A percentile compares a stretch with the other conserved stretches of the same genome.
These are phyloP conservation scores for Hygrophoropsis aurantiaca DNA, from an alignment of 768 basidiomycete genomes.

Conservation along the genomic window DNA sequence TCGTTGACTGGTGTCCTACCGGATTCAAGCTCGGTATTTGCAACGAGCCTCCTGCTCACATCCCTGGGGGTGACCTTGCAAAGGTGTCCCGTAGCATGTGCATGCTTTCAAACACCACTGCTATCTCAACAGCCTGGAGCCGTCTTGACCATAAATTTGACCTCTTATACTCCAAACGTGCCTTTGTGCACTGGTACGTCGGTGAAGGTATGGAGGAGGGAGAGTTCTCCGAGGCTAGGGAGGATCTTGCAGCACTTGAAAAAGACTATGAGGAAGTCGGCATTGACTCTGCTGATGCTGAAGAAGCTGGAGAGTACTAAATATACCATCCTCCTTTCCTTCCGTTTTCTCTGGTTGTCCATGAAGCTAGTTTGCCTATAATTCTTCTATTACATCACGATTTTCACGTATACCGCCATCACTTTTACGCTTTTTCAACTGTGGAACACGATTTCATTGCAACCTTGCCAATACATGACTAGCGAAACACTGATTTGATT, in stretches of 20 bases:
- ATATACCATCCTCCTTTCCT: constrained; percentile 16
- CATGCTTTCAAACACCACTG: constrained; percentile 76
- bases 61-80: constrained; percentile 75
- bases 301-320: constrained; percentile 52
- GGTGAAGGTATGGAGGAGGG: constrained; percentile 87
- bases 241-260: constrained; percentile 99
- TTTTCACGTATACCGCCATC: constrained; percentile 30
- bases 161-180: constrained; percentile 69
- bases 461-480: not conserved
- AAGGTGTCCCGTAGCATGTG: constrained; percentile 75
- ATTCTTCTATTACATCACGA: constrained; percentile 32
- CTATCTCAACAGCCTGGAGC: constrained; percentile 75
- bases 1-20: constrained; percentile 79
- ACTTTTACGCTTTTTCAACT: constrained; percentile 23
- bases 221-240: constrained; percentile 98
- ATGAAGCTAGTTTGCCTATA: constrained; percentile 28
- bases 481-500: too few species aligned
- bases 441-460: constrained; percentile 11
- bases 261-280: constrained; percentile 93
- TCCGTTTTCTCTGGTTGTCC: constrained; percentile 18
- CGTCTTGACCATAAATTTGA: constrained; percentile 79
- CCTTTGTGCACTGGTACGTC: constrained; percentile 62
- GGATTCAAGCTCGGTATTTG: constrained; percentile 81
- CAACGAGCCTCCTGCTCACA: constrained; percentile 73
- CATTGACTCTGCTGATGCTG: constrained; percentile 48